Evolutionary conservation across 2,329 filamentous ascomycete species (phyloP), one percentile per base, ranked within the genome.

Genomic region (Neopestalotiopsis rosae): DNA sequence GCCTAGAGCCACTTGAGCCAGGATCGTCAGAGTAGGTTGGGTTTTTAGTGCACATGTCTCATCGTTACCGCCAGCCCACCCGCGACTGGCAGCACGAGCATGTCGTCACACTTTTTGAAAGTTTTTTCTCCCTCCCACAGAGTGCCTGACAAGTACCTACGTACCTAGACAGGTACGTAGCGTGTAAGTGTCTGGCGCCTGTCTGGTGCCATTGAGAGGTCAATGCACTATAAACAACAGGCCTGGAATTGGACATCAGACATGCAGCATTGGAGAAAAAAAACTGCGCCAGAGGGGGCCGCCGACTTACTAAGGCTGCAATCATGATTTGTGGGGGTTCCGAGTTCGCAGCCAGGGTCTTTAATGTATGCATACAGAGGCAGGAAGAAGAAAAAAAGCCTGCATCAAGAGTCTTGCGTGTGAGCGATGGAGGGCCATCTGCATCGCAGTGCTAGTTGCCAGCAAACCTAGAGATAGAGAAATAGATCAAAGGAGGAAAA

Each of bases 281-380:
- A 10, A 42, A 42, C 12, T 45, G 42, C 42, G 42, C 13, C 42
- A 45, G 42, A 14, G n/a, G 42, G 42, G 42, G 42, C 42, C 42
- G 34, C 24, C 24, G 58, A 61, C 24, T 61, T 61, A 61, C 58
- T 61, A 61, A 30, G 58, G 30, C 58, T 61, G 30, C 24, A 30
- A 61, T 32, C 10, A n/a, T n/a, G 20, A 61, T 34, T 34, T 24
- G 56, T 24, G 56, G 58, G 20, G 30, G 24, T 28, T 24, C 58
- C 58, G 58, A 61, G 30, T 61, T 61, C 58, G 58, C 58, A 32
- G 58, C 20, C 24, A 24, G 58, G 30, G 28, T 32, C 24, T 28
- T 28, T 28, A 28, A 28, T 28, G 24, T 28, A 28, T 28, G 24
- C 24, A 28, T 28, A 28, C 24, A 28, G 24, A 28, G 24, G 24